Conservation (phyloP, 148 eudicot species). For the Fagopyrum tataricum region DNA sequence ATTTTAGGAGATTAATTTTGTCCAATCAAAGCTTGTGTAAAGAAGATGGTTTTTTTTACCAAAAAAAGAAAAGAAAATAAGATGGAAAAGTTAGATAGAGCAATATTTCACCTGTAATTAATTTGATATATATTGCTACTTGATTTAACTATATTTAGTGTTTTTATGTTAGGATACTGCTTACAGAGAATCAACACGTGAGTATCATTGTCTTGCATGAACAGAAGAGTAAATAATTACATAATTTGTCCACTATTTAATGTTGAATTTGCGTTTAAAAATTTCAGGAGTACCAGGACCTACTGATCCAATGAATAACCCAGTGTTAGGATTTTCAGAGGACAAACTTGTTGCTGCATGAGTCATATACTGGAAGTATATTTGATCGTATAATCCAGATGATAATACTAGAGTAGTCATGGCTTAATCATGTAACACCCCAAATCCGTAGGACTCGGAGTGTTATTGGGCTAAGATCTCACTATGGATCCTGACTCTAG, state of each 20-base stretch:
- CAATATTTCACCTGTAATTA: constrained; percentile 32
- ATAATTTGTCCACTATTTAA: not conserved
- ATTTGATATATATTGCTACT: not conserved
- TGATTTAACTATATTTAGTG: constrained; percentile 9
- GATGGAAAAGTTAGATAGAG: too few relatives aligned
- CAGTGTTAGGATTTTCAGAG: constrained; percentile 85
- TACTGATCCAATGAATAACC: constrained; percentile 78
- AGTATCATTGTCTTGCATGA: constrained; percentile 18
- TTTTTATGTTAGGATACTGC: constrained; percentile 36
- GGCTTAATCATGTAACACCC: too few relatives aligned
- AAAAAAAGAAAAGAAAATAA: too few relatives aligned
- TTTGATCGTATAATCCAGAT: constrained; percentile 92
- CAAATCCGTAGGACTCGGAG: too few relatives aligned
- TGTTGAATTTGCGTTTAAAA: constrained; percentile 11
- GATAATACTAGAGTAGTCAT: too few relatives aligned
- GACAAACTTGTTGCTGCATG: constrained; percentile 93
- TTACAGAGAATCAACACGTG: constrained; percentile 93
- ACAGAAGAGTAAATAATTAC: not conserved
- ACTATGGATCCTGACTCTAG: too few relatives aligned
- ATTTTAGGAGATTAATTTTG: not conserved
- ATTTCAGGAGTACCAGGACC: constrained; percentile 87
- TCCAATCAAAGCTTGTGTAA: not conserved
- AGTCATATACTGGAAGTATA: constrained; percentile 70
- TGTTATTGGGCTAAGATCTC: too few relatives aligned
- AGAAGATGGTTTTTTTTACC: not conserved